Base-by-base conservation (phyloP, 2,329 filamentous ascomycete species). In the Falciphora oryzae region DNA sequence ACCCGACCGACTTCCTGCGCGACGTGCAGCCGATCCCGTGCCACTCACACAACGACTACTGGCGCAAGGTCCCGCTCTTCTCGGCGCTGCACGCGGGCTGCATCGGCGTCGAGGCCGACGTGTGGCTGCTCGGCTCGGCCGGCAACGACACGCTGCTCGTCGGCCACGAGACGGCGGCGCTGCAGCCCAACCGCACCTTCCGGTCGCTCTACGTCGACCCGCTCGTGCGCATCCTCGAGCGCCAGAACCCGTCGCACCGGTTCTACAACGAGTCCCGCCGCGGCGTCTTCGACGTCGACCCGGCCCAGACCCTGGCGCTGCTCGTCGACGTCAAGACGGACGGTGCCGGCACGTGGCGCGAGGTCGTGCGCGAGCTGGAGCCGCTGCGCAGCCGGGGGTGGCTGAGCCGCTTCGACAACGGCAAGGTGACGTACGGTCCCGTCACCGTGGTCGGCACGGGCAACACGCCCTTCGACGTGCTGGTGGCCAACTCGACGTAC, bases 31-130 rank as follows among this genome's bases (percentile, higher is more conserved):
- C 69, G 29, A 64, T 69, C 25, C 62, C 68, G 16, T 69, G 68
- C 65, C 87, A 90, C 72, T 88, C 85, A 1, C 88, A 90, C 71
- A 90, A 90, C 68, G 88, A 91, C 73, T 91, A 90, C 73, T 89
- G 85, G 85, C 81, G 86, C 38, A 78, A 78, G n/a, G 78, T 83
- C 0, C 87, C 89, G 0, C 78, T 92, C 7, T 87, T 83, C 68
- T 85, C 85, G 28, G 89, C 88, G 32, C 73, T 88, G 2, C 74
- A 76, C 14, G 80, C 81, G 4, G 85, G 86, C 22, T 89, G 85
- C 68, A 82, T 84, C 18, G 83, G 86, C 25, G 79, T 89, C 13
- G 89, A 91, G 74, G 88, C 87, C 5, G 89, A 92, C 70, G 83
- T 91, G 28, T 91, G 86, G 85, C 76, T 84, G 1, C 81, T 81